Conservation (phyloP, 2,329 filamentous ascomycete species). For the Pseudogymnoascus sp. region DNA sequence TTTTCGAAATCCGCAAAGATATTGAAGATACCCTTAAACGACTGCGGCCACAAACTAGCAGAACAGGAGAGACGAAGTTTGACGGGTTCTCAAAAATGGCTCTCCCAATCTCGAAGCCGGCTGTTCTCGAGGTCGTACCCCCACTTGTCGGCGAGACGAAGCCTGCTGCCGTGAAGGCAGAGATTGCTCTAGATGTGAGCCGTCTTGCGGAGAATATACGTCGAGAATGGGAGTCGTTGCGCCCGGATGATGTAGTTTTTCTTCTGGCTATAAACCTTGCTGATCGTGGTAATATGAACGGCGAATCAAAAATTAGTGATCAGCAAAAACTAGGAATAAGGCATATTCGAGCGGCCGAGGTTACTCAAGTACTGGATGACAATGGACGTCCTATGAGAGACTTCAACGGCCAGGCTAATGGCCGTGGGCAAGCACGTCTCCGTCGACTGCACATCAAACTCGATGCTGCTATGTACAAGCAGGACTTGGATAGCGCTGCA, state of each 20-base stretch:
- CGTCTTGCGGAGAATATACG: conserved; percentile 67
- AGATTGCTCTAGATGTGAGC: conserved; percentile 76
- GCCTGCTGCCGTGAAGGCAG: conserved; percentile 77
- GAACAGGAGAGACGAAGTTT: conserved; percentile 62
- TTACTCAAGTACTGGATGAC: conserved; percentile 80
- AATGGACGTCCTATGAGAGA: conserved; percentile 67
- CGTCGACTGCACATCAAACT: conserved; percentile 72
- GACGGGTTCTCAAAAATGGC: conserved; percentile 88
- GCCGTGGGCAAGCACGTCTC: conserved; percentile 49
- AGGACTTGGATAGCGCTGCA: conserved; percentile 59
- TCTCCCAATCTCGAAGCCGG: conserved; percentile 73
- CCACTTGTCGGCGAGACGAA: conserved; percentile 74
- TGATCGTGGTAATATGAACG: conserved; percentile 45
- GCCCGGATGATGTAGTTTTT: conserved; percentile 83
- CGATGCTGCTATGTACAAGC: conserved; percentile 68
- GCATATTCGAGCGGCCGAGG: conserved; percentile 70
- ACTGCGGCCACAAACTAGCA: conserved; percentile 59
- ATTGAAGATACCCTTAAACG: conserved; percentile 75
- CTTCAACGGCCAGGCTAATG: conserved; percentile 51
- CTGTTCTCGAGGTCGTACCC: conserved; percentile 77
- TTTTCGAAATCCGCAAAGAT: conserved; percentile 88
- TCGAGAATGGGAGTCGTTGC: conserved; percentile 82
- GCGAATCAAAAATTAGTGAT: conserved; percentile 36
- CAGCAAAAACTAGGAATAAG: conserved; percentile 58
- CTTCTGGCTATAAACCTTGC: conserved; percentile 66